Evolutionary conservation across 371 early-diverging fungal genomes (phyloP), one percentile per base, ranked within the genome.

Genomic region (Thermomucor indicae-seudaticae): DNA sequence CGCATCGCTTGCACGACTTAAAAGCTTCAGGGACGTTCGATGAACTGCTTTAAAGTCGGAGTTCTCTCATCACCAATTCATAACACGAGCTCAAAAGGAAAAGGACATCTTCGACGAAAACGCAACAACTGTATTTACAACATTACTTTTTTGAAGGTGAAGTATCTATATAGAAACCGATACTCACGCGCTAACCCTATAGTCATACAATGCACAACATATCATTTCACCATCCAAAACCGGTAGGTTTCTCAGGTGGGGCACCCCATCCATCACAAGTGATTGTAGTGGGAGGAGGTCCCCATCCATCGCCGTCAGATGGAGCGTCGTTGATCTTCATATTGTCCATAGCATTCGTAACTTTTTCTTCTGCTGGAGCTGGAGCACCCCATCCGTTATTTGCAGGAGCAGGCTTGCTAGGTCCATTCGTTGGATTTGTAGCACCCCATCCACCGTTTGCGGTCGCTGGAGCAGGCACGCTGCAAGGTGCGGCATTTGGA

Each of bases 191-290:
- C n/a, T n/a, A n/a, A n/a, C n/a, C n/a, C n/a, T n/a, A n/a, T n/a
- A n/a, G n/a, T n/a, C n/a, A n/a, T n/a, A n/a, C n/a, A n/a, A n/a
- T n/a, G n/a, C n/a, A n/a, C n/a, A n/a, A n/a, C n/a, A n/a, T n/a
- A n/a, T n/a, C n/a, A n/a, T 25, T 37, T 34, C 54, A 58, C 72
- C 69, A 65, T 31, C 69, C 69, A 28, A 48, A 8, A 32, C 56
- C 55, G 39, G 31, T 34, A 12, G 62, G 2, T 11, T 34, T n/a
- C 16, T 52, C 12, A 32, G 72, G 65, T 24, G 65, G 43, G 17
- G 62, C 68, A 25, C 66, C 72, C 67, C 67, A 66, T 6, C 72
- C 72, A 52, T 57, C 63, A 27, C 51, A 41, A 44, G 56, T 31
- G 37, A 62, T 12, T 32, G 48, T 23, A 31, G 60, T 38, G 54